These are phyloP conservation scores for Emiliania huxleyi DNA, from an alignment of 78 protist genomes.

Conservation along the genomic window DNA sequence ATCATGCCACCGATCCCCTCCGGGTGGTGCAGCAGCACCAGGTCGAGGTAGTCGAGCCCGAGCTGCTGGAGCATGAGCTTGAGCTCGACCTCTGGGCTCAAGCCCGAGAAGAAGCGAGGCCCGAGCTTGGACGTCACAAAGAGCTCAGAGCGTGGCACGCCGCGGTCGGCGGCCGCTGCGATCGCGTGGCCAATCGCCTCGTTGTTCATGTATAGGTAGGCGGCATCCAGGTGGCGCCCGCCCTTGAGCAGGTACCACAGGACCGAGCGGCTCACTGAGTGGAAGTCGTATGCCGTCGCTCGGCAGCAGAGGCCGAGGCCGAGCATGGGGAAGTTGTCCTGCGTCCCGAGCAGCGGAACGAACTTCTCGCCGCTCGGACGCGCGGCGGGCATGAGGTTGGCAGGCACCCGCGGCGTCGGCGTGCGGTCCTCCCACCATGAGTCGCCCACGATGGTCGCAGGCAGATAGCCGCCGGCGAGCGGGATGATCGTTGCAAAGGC, in stretches of 20 bases:
- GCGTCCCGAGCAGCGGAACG: neutral
- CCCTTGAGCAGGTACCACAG: slow-evolving; percentile 38
- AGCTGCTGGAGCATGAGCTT: neutral
- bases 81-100: neutral
- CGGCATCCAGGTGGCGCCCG: slow-evolving; percentile 19
- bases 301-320: slow-evolving; percentile 44
- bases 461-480: too few species aligned
- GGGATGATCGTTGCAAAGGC: too few species aligned
- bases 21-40: slow-evolving; percentile 36
- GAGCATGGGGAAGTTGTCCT: neutral
- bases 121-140: neutral
- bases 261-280: neutral
- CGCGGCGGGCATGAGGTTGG: neutral
- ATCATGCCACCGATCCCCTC: neutral
- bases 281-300: neutral
- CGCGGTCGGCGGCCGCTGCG: neutral
- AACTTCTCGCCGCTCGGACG: slow-evolving; percentile 12
- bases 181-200: slow-evolving; percentile 10
- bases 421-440: neutral
- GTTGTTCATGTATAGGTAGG: slow-evolving; percentile 28
- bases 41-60: slow-evolving; percentile 32
- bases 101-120: neutral
- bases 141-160: slow-evolving; percentile 18
- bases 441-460: too few species aligned
- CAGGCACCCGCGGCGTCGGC: slow-evolving; percentile 20